These are phyloP conservation scores for Clitopilus passeckerianus DNA, from an alignment of 768 basidiomycete genomes.

Conservation along the genomic window DNA sequence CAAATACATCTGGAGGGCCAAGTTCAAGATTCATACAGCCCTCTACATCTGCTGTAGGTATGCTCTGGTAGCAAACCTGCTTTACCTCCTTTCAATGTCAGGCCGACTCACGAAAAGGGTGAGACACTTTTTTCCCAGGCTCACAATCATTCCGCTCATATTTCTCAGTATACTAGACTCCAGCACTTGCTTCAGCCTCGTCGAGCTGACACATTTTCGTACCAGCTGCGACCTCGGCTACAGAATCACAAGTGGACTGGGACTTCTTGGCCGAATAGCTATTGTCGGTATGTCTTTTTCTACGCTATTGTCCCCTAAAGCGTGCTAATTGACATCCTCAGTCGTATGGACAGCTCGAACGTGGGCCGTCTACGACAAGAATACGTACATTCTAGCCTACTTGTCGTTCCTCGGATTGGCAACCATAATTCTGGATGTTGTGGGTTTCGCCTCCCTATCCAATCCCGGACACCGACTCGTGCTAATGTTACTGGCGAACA, in stretches of 20 bases:
- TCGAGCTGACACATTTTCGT: neutral
- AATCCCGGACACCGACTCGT: no score
- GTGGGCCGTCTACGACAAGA: constrained; percentile 16
- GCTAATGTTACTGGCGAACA: neutral
- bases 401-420: constrained; percentile 14
- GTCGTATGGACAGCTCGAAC: constrained; percentile 17
- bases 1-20: constrained; percentile 23
- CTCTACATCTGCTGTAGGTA: constrained; percentile 29
- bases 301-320: neutral
- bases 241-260: constrained; percentile 19
- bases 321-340: neutral
- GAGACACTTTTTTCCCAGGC: neutral
- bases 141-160: no score
- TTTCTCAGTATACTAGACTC: no score
- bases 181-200: neutral
- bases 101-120: constrained; percentile 15
- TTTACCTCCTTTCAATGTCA: constrained; percentile 23
- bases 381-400: constrained; percentile 10
- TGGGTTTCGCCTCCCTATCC: constrained; percentile 5
- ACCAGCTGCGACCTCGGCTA: constrained; percentile 21
- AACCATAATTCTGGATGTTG: constrained; percentile 17
- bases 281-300: constrained; percentile 17
- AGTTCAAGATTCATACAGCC: constrained; percentile 20
- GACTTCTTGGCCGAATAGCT: constrained; percentile 23
- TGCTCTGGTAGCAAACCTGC: constrained; percentile 25